phyloP scores from a whole-genome alignment of 2,329 filamentous ascomycete genomes.

The Penicillium sp. region DNA sequence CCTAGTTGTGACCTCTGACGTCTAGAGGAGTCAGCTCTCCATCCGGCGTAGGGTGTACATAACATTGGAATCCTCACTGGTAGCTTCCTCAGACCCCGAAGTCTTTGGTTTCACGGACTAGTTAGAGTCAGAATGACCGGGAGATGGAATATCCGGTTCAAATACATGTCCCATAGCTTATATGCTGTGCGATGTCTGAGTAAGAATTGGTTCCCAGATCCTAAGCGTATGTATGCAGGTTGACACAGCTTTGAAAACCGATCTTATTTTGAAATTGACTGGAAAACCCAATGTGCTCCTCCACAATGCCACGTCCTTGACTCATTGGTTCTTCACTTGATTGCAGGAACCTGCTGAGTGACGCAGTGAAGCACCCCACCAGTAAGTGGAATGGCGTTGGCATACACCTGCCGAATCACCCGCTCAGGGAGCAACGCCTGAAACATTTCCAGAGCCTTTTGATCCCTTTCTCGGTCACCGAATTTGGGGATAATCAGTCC shows the following conservation, averaged over 20 bases:
- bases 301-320: neutral
- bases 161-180: neutral
- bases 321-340: neutral
- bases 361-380: constrained; percentile 31
- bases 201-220: neutral
- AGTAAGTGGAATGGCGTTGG: constrained; percentile 24
- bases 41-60: neutral
- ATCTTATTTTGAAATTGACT: neutral
- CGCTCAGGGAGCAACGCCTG: constrained; percentile 21
- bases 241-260: neutral
- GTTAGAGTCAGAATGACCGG: neutral
- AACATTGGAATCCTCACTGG: neutral
- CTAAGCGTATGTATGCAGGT: neutral
- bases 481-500: constrained; percentile 29
- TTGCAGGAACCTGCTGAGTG: constrained; percentile 24
- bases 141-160: neutral
- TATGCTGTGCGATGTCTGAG: neutral
- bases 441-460: constrained; percentile 20
- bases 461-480: constrained; percentile 20
- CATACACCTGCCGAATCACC: constrained; percentile 22
- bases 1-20: neutral
- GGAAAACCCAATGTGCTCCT: neutral
- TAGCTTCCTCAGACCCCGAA: neutral
- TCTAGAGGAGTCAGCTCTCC: neutral
- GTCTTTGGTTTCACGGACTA: neutral